phyloP scores from a whole-genome alignment of 108 stramenopile species.

The Cyclostephanos tholiformis region DNA sequence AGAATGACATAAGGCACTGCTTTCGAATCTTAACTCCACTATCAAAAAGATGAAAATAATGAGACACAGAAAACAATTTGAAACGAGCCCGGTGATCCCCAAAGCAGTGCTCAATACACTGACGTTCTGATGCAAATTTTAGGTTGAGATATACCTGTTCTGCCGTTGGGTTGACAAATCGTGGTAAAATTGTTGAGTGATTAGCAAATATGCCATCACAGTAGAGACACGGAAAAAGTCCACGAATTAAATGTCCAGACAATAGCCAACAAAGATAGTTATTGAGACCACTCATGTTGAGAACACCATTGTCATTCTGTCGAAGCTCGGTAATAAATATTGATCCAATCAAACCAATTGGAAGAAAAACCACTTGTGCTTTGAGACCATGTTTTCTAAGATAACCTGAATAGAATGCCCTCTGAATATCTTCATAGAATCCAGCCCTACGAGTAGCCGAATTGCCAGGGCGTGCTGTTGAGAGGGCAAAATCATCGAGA shows the following conservation, averaged over 20 bases:
- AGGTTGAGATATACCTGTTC: slow-evolving; percentile 3
- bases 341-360: slow-evolving; percentile 28
- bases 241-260: background rate
- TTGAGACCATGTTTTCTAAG: slow-evolving; percentile 11
- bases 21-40: slow-evolving; percentile 11
- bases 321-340: too few relatives aligned
- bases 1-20: slow-evolving; percentile 6
- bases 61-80: background rate
- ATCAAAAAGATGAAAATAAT: slow-evolving; percentile 5
- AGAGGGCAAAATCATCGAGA: slow-evolving; percentile 4
- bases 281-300: slow-evolving; percentile 24
- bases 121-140: background rate
- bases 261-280: slow-evolving; percentile 8
- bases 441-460: background rate
- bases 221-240: slow-evolving; percentile 11
- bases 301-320: slow-evolving; percentile 35
- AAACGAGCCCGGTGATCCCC: background rate
- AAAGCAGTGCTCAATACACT: slow-evolving; percentile 12
- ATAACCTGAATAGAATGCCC: slow-evolving; percentile 38
- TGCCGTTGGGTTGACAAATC: slow-evolving; percentile 5
- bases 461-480: slow-evolving; percentile 3
- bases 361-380: slow-evolving; percentile 28
- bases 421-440: slow-evolving; percentile 22
- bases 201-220: slow-evolving; percentile 20
- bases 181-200: slow-evolving; percentile 9